phyloP scores from a whole-genome alignment of 495 filamentous ascomycete genomes.

The Penicillium atrosanguineum region DNA sequence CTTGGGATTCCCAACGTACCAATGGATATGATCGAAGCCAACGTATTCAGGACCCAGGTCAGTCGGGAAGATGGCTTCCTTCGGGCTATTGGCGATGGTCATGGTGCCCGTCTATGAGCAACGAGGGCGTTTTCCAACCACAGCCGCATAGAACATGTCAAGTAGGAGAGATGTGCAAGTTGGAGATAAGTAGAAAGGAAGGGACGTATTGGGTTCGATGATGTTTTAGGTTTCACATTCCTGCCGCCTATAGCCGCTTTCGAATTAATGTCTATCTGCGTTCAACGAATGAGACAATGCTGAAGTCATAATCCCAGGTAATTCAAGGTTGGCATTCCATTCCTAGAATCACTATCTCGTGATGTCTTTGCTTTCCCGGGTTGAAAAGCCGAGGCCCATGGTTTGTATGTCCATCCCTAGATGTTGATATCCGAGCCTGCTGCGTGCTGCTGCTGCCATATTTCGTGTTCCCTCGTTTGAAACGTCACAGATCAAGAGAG shows the following conservation, averaged over 20 bases:
- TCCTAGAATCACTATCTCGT: not conserved
- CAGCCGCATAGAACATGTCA: not conserved
- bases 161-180: not conserved
- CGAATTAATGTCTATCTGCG: not conserved
- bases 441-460: not conserved
- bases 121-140: not conserved
- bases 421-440: not conserved
- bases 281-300: conserved; percentile 9
- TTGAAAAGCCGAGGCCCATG: not conserved
- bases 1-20: conserved; percentile 87
- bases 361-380: not conserved
- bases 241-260: not conserved
- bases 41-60: conserved; percentile 47
- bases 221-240: conserved; percentile 14
- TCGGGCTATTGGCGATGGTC: conserved; percentile 9
- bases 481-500: not conserved
- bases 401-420: not conserved
- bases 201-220: not conserved
- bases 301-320: conserved; percentile 3
- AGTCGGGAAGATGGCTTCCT: conserved; percentile 21
- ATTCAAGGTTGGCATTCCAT: not conserved
- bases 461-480: not conserved
- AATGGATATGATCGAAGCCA: conserved; percentile 77
- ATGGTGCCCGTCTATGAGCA: conserved; percentile 4
- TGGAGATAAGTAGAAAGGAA: not conserved